Percentiles rank a stretch among this genome's conserved stretches.
Conservation (phyloP, 129 eudicot genomes). For the Lactuca sativa region DNA sequence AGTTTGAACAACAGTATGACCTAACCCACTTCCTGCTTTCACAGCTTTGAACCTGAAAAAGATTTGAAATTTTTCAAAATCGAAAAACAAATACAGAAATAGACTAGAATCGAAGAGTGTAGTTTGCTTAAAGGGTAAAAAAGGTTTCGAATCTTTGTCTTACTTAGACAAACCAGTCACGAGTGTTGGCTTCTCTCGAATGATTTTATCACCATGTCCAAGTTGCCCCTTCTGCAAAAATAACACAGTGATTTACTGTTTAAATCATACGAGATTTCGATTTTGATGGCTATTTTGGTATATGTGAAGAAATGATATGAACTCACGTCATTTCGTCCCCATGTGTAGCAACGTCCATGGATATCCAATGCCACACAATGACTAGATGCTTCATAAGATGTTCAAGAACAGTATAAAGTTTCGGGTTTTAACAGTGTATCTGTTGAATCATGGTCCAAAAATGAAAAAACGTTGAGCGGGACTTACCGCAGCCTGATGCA, state of each 20-base stretch:
- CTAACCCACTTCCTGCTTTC: slow-evolving; percentile 67
- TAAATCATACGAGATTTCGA: neutral
- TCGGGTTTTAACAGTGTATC: neutral
- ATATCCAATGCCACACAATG: slow-evolving; percentile 95
- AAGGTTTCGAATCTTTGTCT: slow-evolving; percentile 13
- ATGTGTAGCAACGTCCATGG: slow-evolving; percentile 90
- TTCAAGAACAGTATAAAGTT: neutral
- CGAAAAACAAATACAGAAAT: neutral
- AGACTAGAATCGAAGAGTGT: neutral
- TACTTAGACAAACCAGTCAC: slow-evolving; percentile 77
- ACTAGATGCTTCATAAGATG: slow-evolving; percentile 53
- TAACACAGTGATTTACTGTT: slow-evolving; percentile 1
- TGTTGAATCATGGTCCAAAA: neutral
- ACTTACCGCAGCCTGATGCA: slow-evolving; percentile 71
- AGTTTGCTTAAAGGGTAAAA: neutral
- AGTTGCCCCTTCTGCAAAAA: slow-evolving; percentile 84
- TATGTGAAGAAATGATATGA: neutral
- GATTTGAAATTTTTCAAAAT: neutral
- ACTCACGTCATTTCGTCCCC: slow-evolving; percentile 89
- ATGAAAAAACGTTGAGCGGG: neutral
- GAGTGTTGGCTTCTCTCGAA: slow-evolving; percentile 74
- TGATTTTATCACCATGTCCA: slow-evolving; percentile 84
- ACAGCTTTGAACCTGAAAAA: slow-evolving; percentile 64
- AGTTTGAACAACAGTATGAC: slow-evolving; percentile 74
- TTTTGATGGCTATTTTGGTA: neutral